A percentile compares a stretch with the other conserved stretches of the same genome.
Evolutionary conservation across 2,329 filamentous ascomycete genomes (phyloP).

Genomic region (Dichotomopilus funicola): DNA sequence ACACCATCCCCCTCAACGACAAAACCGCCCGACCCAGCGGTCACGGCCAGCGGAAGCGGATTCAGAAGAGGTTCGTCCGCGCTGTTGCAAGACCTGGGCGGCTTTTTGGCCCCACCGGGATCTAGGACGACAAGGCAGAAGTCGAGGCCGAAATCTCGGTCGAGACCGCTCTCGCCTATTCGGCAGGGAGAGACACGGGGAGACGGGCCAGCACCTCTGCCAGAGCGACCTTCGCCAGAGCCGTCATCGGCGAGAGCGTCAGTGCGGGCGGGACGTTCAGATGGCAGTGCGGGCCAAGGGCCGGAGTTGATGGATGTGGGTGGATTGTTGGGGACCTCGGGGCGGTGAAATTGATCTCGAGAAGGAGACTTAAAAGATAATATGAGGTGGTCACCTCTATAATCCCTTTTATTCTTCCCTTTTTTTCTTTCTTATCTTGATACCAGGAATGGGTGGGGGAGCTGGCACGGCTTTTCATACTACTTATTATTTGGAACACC

Average conservation of each 20-base stretch:
- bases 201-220: too few species aligned
- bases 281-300: neutral
- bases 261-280: neutral
- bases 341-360: neutral
- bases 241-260: neutral
- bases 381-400: too few species aligned
- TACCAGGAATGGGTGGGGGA: too few species aligned
- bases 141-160: neutral
- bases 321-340: neutral
- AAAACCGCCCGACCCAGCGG: conserved; percentile 35
- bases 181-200: too few species aligned
- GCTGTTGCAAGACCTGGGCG: conserved; percentile 53
- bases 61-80: conserved; percentile 50
- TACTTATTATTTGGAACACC: too few species aligned
- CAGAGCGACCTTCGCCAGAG: too few species aligned
- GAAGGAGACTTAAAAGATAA: too few species aligned
- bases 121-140: conserved; percentile 19
- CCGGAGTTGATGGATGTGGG: conserved; percentile 11
- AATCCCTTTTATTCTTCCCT: too few species aligned
- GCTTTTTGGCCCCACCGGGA: conserved; percentile 40
- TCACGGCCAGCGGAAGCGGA: conserved; percentile 40
- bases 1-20: conserved; percentile 3
- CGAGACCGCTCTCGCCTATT: too few species aligned
- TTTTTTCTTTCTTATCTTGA: too few species aligned
- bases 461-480: too few species aligned